phyloP scores from a whole-genome alignment of 2,329 filamentous ascomycete genomes.

The Cladosporium austrohemisphaericum region DNA sequence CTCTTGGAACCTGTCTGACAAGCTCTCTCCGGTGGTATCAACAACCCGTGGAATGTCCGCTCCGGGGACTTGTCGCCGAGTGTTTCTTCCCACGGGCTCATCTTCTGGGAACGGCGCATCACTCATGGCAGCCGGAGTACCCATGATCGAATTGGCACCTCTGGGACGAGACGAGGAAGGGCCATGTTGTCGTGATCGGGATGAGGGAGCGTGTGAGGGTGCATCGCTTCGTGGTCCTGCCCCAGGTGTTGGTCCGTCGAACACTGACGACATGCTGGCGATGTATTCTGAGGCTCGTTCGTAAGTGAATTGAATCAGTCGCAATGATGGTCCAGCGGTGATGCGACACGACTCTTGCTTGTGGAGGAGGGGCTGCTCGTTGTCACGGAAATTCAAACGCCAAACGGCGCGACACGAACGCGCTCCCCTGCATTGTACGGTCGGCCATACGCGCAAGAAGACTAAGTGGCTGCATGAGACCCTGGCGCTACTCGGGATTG shows the following conservation, averaged over 20 bases:
- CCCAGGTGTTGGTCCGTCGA: constrained; percentile 40
- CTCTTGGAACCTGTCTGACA: constrained; percentile 72
- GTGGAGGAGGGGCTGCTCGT: constrained; percentile 9
- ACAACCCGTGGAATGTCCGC: constrained; percentile 67
- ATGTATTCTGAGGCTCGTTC: too few species aligned
- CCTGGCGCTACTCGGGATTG: constrained; percentile 1
- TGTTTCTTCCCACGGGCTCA: constrained; percentile 56
- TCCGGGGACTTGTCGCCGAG: constrained; percentile 44
- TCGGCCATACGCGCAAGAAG: not conserved
- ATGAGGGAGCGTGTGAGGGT: constrained; percentile 21
- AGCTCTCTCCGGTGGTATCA: constrained; percentile 69
- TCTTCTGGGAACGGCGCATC: constrained; percentile 61
- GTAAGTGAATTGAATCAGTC: too few species aligned
- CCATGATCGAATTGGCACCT: constrained; percentile 47
- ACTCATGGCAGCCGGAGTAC: constrained; percentile 49
- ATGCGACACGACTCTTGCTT: not conserved
- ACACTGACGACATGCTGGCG: constrained; percentile 48
- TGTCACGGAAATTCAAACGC: constrained; percentile 12
- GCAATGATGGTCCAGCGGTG: too few species aligned
- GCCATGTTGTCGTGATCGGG: constrained; percentile 29
- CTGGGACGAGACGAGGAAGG: constrained; percentile 55
- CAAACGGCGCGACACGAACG: constrained; percentile 2
- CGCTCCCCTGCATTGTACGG: not conserved
- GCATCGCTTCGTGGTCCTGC: constrained; percentile 39
- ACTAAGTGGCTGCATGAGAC: constrained; percentile 12